phyloP scores from a whole-genome alignment of 1,284 basidiomycete species.

The Meripilus lineatus region DNA sequence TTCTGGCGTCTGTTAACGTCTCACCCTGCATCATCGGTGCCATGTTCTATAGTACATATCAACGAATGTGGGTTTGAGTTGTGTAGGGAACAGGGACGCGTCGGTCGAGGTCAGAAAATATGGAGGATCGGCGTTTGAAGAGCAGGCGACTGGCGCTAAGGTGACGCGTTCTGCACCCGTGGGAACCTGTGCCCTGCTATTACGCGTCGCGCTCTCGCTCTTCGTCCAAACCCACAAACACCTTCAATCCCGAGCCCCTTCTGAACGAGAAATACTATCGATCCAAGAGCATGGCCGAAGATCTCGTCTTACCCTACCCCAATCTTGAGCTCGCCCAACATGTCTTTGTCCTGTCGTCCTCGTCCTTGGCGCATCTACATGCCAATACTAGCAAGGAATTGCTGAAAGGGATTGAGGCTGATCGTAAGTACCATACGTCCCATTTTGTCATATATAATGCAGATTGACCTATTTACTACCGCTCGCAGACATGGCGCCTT shows the following conservation, averaged over 20 bases:
- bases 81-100: too few relatives aligned
- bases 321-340: slow-evolving; percentile 79
- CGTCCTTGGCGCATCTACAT: slow-evolving; percentile 58
- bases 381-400: slow-evolving; percentile 63
- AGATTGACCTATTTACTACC: background rate
- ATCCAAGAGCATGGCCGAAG: slow-evolving; percentile 68
- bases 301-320: slow-evolving; percentile 79
- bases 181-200: slow-evolving; percentile 20
- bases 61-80: too few relatives aligned
- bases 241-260: slow-evolving; percentile 3
- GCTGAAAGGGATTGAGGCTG: slow-evolving; percentile 77
- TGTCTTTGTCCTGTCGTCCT: slow-evolving; percentile 68
- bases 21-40: too few relatives aligned
- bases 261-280: background rate
- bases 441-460: background rate
- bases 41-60: too few relatives aligned
- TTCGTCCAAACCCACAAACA: slow-evolving; percentile 7
- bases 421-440: slow-evolving; percentile 51
- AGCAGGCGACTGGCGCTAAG: slow-evolving; percentile 3
- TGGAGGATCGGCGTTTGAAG: too few relatives aligned
- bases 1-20: too few relatives aligned
- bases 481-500: slow-evolving; percentile 76
- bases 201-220: slow-evolving; percentile 23
- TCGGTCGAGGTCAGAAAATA: too few relatives aligned
- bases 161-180: slow-evolving; percentile 40